Evolutionary conservation across 73 alveolate species (phyloP).

Genomic region (Blepharisma japonicum): DNA sequence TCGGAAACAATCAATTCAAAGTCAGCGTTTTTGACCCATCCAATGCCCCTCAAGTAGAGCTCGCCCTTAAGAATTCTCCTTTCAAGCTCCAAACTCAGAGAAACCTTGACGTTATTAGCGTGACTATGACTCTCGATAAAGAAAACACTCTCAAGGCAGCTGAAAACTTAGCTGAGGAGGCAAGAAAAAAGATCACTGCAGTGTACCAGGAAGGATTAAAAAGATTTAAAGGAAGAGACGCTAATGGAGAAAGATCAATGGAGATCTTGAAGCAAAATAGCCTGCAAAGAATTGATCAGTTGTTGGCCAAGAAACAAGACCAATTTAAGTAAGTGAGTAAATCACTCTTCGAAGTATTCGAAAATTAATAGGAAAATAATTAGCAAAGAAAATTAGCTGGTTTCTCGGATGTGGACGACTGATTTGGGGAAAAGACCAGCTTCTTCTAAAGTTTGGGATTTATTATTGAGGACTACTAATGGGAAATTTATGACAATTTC

Average conservation of each 20-base stretch:
- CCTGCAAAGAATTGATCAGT: too few species aligned
- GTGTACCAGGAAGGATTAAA: too few species aligned
- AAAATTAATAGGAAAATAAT: too few species aligned
- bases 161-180: too few species aligned
- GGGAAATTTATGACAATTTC: not conserved
- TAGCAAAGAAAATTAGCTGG: too few species aligned
- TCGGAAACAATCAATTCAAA: not conserved
- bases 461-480: not conserved
- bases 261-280: too few species aligned
- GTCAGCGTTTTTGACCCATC: slow-evolving; percentile 5
- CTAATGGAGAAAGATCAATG: too few species aligned
- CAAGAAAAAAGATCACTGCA: too few species aligned
- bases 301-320: too few species aligned
- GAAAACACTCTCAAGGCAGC: not conserved
- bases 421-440: slow-evolving; percentile 23
- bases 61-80: not conserved
- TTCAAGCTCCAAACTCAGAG: not conserved
- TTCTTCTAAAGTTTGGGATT: not conserved
- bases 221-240: too few species aligned
- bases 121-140: not conserved
- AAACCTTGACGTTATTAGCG: not conserved
- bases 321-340: too few species aligned
- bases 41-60: not conserved
- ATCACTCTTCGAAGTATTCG: too few species aligned
- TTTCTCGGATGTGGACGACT: not conserved